These are phyloP conservation scores for Trypanosoma avium DNA, from an alignment of 208 protist genomes.

Conservation along the genomic window DNA sequence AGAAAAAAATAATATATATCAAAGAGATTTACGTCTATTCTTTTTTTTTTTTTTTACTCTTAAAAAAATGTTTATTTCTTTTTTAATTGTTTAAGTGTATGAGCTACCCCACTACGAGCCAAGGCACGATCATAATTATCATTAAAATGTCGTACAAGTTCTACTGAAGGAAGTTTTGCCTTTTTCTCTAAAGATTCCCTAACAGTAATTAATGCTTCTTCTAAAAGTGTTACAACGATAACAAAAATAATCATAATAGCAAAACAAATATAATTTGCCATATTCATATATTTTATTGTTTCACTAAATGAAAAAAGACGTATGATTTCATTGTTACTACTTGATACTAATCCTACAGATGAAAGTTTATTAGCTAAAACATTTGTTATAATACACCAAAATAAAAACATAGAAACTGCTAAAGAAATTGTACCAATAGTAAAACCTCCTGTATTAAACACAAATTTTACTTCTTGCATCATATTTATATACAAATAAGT, in stretches of 20 bases:
- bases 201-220: slow-evolving; percentile 37
- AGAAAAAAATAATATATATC: slow-evolving; percentile 9
- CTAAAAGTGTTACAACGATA: slow-evolving; percentile 28
- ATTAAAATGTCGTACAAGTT: slow-evolving; percentile 68
- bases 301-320: background rate
- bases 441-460: slow-evolving; percentile 1
- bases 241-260: slow-evolving; percentile 40
- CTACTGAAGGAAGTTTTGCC: slow-evolving; percentile 43
- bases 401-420: slow-evolving; percentile 5
- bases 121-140: slow-evolving; percentile 47
- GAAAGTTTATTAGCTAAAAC: background rate
- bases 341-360: background rate
- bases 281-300: slow-evolving; percentile 20
- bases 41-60: slow-evolving; percentile 30
- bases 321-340: background rate
- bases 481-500: no score
- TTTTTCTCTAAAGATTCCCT: slow-evolving; percentile 38
- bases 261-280: slow-evolving; percentile 23
- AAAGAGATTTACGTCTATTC: slow-evolving; percentile 4
- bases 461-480: background rate
- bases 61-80: no score
- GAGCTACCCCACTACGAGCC: slow-evolving; percentile 15
- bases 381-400: background rate
- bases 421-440: slow-evolving; percentile 6
- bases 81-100: slow-evolving; percentile 10